These are phyloP conservation scores for Fomitopsis betulina DNA, from an alignment of 1,284 basidiomycete species.

Conservation along the genomic window DNA sequence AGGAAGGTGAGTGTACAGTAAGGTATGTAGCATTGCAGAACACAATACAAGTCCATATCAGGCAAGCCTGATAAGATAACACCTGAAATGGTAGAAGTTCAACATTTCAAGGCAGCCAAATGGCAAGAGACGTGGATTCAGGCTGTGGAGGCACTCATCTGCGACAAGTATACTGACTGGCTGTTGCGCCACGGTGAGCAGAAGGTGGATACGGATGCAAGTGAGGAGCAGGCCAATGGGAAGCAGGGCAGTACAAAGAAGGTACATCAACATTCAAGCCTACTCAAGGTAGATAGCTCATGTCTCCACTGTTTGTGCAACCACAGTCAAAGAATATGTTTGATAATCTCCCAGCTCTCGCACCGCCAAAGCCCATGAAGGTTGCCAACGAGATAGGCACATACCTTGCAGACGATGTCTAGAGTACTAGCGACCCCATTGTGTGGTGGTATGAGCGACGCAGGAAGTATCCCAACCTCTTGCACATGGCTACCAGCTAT, in stretches of 20 bases:
- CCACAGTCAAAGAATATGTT: background rate
- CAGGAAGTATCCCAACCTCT: no score
- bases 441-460: no score
- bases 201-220: background rate
- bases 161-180: background rate
- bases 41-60: no score
- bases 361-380: background rate
- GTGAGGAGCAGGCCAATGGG: background rate
- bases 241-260: background rate
- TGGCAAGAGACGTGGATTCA: slow-evolving; percentile 12
- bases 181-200: background rate
- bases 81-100: no score
- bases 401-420: no score
- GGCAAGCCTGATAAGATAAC: no score
- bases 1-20: no score
- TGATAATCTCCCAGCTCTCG: background rate
- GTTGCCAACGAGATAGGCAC: no score
- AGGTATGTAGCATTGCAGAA: no score
- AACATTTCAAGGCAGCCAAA: slow-evolving; percentile 13
- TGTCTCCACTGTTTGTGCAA: no score
- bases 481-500: no score
- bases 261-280: background rate
- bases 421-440: no score
- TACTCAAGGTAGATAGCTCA: background rate
- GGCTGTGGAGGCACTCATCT: background rate